Percentiles rank a stretch among this genome's conserved stretches.
These are phyloP conservation scores for Myochromella boudieri DNA, from an alignment of 768 basidiomycete genomes.

Conservation along the genomic window DNA sequence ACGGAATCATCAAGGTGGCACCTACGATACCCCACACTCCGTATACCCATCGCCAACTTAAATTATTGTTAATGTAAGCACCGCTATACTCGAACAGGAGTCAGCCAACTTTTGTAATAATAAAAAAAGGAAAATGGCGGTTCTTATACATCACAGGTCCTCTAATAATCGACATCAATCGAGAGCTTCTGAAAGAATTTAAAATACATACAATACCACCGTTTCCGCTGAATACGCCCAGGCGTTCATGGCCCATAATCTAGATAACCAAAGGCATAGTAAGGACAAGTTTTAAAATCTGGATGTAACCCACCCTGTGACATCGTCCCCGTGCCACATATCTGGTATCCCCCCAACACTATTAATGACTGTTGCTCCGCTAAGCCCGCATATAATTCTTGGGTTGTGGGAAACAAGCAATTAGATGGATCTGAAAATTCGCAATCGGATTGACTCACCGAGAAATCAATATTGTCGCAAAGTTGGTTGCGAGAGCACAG, in stretches of 20 bases:
- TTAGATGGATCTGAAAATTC: neutral
- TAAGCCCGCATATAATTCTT: slow-evolving; percentile 19
- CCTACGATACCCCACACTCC: slow-evolving; percentile 23
- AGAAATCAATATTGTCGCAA: slow-evolving; percentile 16
- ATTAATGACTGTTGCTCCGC: slow-evolving; percentile 18
- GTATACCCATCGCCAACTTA: slow-evolving; percentile 24
- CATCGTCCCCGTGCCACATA: slow-evolving; percentile 20
- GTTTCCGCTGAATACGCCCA: slow-evolving; percentile 22
- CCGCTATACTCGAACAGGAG: slow-evolving; percentile 9
- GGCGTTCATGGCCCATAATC: slow-evolving; percentile 23
- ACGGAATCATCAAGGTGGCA: slow-evolving; percentile 15
- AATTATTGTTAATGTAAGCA: slow-evolving; percentile 16
- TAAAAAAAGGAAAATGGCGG: neutral
- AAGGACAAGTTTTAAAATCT: neutral
- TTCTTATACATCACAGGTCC: slow-evolving; percentile 18
- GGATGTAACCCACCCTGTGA: slow-evolving; percentile 7
- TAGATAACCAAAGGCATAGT: slow-evolving; percentile 3
- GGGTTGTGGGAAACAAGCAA: neutral
- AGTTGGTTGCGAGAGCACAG: slow-evolving; percentile 18
- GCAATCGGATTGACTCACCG: slow-evolving; percentile 16
- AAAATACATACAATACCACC: slow-evolving; percentile 14
- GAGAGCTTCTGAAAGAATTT: neutral
- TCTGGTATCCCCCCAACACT: slow-evolving; percentile 22
- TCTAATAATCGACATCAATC: slow-evolving; percentile 1
- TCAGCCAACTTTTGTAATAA: neutral